Base-by-base conservation (phyloP, 768 basidiomycete species). In the Pulveroboletus ravenelii region DNA sequence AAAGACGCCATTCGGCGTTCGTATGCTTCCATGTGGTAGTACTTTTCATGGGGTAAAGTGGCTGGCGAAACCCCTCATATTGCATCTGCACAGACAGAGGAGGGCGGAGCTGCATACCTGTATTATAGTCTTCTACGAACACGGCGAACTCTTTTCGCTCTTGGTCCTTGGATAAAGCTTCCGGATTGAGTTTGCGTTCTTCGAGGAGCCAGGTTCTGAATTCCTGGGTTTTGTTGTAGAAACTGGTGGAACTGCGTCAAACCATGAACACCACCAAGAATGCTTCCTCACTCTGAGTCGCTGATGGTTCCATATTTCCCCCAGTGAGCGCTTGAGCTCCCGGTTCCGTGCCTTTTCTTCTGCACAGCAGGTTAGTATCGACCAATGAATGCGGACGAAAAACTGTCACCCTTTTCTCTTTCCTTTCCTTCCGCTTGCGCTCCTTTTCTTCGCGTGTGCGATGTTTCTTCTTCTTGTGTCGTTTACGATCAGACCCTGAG, bases 161-260 rank as follows among this genome's bases (percentile, higher is more conserved):
- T 55, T 87, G 85, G 43, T 94, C 91, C 60, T 91, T 93, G 13
- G 85, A 78, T 41, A 93, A 74, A 3, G 85, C 86, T 70, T 95
- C 93, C 0, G 93, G 92, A 63, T 95, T 95, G 57, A 92, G 75
- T 64, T 86, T 89, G 41, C 89, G 82, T 63, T 96, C 93, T 65
- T 96, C 93, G 12, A 96, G 82, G 5, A 95, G 81, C 93, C 93
- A 96, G 3, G 88, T 81, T 47, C 89, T 79, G 67, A 95, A 96
- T 69, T 96, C 93, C 52, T 84, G 79, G 29, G 80, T 81, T 62
- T 92, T 94, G 48, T 77, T 84, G 63, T 86, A 89, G 48, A 93
- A 79, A 61, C 92, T 93, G 35, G 52, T 3, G 40, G 37, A 25
- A n/a, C 36, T 45, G 35, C 30, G 47, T 67, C 38, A 70, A 36